Evolutionary conservation across 176 grass and related monocot species (phyloP).

Genomic region (Stipa capillata): DNA sequence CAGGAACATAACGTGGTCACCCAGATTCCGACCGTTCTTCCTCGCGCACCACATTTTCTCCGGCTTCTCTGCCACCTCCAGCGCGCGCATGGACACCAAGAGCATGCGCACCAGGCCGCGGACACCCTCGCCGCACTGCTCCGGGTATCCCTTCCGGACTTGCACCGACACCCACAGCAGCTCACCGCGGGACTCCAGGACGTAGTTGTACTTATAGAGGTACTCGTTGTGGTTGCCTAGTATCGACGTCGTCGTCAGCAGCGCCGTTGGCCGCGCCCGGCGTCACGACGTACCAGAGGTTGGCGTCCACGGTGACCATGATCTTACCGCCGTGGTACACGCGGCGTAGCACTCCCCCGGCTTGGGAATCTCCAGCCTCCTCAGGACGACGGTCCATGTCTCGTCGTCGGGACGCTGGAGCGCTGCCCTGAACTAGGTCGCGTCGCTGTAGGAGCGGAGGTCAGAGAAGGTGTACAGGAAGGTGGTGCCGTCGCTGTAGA

Average conservation of each 20-base stretch:
- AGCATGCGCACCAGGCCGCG: too few species aligned
- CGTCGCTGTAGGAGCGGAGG: too few species aligned
- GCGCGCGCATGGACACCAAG: background rate
- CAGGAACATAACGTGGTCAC: background rate
- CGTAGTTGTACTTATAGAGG: background rate
- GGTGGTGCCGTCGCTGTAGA: background rate
- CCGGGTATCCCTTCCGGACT: background rate
- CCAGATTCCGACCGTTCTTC: background rate
- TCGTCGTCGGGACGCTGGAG: background rate
- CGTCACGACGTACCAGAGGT: background rate
- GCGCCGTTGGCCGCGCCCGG: too few species aligned
- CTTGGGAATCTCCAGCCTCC: background rate
- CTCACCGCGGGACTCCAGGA: background rate
- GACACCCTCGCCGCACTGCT: too few species aligned
- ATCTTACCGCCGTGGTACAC: background rate
- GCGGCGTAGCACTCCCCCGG: background rate
- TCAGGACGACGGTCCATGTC: background rate
- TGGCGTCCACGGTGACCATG: background rate
- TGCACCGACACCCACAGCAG: background rate
- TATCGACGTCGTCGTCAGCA: too few species aligned
- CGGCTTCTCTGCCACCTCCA: background rate
- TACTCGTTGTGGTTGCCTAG: too few species aligned
- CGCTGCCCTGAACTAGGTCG: background rate
- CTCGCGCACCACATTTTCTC: background rate
- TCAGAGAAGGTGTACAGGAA: background rate